Conservation (phyloP, 768 basidiomycete species). For the Gautieria morchelliformis region DNA sequence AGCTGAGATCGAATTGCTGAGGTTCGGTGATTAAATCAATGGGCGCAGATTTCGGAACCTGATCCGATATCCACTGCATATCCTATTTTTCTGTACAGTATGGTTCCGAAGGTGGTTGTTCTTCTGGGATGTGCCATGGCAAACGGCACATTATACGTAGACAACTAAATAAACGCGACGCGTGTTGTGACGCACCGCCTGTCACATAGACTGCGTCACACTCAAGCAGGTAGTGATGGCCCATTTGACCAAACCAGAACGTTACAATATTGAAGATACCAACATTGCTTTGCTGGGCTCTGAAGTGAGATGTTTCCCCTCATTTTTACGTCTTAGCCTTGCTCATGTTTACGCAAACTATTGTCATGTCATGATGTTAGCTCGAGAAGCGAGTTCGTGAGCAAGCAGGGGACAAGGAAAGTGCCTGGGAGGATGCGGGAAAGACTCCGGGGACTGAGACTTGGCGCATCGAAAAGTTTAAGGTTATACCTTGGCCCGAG, state of each 20-base stretch:
- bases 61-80: too few species aligned
- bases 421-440: slow-evolving; percentile 43
- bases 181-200: too few species aligned
- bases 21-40: too few species aligned
- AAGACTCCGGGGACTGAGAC: slow-evolving; percentile 35
- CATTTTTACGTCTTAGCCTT: neutral
- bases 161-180: too few species aligned
- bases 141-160: too few species aligned
- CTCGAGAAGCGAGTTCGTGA: slow-evolving; percentile 49
- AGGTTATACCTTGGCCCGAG: slow-evolving; percentile 43
- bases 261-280: slow-evolving; percentile 51
- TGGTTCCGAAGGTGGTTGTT: too few species aligned
- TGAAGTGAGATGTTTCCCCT: slow-evolving; percentile 32
- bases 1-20: too few species aligned
- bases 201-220: neutral
- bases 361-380: slow-evolving; percentile 25
- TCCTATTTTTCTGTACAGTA: too few species aligned
- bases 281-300: slow-evolving; percentile 57
- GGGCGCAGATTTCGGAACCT: too few species aligned
- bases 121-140: too few species aligned
- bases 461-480: slow-evolving; percentile 53
- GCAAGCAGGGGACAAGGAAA: slow-evolving; percentile 39
- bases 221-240: slow-evolving; percentile 21
- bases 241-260: slow-evolving; percentile 36
- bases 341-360: neutral